Evolutionary conservation across 2,329 filamentous ascomycete species (phyloP), one percentile per base, ranked within the genome.

Genomic region (Sclerotinia borealis): DNA sequence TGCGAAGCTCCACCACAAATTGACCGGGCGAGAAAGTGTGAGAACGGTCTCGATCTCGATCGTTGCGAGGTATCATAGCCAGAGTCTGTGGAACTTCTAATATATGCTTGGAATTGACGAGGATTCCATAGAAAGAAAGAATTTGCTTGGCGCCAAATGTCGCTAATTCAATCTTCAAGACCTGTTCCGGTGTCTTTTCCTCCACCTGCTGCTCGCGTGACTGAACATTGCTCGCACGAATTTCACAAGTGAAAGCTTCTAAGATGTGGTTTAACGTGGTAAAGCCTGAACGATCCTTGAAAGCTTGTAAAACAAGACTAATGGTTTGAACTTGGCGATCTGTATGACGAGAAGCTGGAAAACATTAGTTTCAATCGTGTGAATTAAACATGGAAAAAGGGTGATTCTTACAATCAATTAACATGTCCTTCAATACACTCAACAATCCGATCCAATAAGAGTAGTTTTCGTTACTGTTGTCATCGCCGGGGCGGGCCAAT

Each of bases 401-500:
- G 7, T 43, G 7, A 0, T 48, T 25, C 68, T 68, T 67, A 76
- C 83, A 82, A 71, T 96, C 92, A 66, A 95, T 85, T 65, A 96
- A 78, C 75, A 96, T 84, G 72, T 93, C 89, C 45, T 90, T 87
- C 61, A 96, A 79, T 0, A 89, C 88, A 63, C 91, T 88, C 22
- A 96, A 78, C 74, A 92, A 88, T 62, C 92, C 86, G 64, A 93
- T 90, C 81, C 90, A 91, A 73, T 95, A 95, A 31, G 89, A 86
- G 71, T 91, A 90, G 70, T 90, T 85, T 67, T 88, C 85, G 0
- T 80, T 78, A 19, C 82, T 83, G 27, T 80, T 79, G 63, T 79
- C 77, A 10, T 77, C 71, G 13, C 75, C 66, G 15, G 59, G 52
- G 71, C 45, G 79, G 76, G 10, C 79, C 39, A 96, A 76, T 70